These are phyloP conservation scores for Podospora didyma DNA, from an alignment of 495 filamentous ascomycete genomes.

Conservation along the genomic window DNA sequence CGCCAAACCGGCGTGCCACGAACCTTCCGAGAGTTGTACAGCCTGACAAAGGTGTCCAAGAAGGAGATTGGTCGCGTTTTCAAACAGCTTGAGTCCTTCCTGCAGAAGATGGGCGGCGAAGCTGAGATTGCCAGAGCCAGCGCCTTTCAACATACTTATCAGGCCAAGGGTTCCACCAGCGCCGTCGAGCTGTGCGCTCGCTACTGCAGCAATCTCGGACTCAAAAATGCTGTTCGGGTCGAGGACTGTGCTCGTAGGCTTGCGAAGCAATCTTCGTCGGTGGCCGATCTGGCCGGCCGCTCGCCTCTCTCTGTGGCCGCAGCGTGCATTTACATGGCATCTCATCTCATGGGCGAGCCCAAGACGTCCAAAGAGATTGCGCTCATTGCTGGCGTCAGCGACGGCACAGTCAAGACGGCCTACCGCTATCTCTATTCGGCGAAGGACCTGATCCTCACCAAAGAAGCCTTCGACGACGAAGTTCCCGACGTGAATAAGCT, in stretches of 20 bases:
- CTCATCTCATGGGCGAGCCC: constrained; percentile 72
- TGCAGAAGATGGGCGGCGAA: constrained; percentile 50
- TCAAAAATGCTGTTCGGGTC: constrained; percentile 60
- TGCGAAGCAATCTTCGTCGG: constrained; percentile 65
- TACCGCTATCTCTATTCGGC: constrained; percentile 81
- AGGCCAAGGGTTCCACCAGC: constrained; percentile 71
- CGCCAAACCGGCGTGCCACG: constrained; percentile 81
- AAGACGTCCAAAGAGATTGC: constrained; percentile 83
- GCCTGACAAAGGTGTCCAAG: constrained; percentile 87
- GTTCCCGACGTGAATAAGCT: constrained; percentile 66
- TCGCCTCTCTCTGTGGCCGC: constrained; percentile 92
- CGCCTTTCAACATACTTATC: constrained; percentile 54
- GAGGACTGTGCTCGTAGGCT: constrained; percentile 69
- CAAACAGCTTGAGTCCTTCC: constrained; percentile 86
- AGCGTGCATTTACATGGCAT: constrained; percentile 93
- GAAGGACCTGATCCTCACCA: constrained; percentile 68
- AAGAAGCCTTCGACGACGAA: constrained; percentile 65
- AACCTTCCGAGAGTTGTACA: constrained; percentile 89
- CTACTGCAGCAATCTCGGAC: constrained; percentile 75
- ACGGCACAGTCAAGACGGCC: constrained; percentile 91
- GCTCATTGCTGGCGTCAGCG: constrained; percentile 76
- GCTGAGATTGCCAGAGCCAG: constrained; percentile 28
- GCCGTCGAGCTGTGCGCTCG: constrained; percentile 82
- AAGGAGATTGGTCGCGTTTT: constrained; percentile 97
- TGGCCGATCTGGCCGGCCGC: constrained; percentile 80